A percentile compares a stretch with the other conserved stretches of the same genome.
phyloP scores from a whole-genome alignment of 1,284 basidiomycete species.

The Microbotryum lychnidis-dioicae region DNA sequence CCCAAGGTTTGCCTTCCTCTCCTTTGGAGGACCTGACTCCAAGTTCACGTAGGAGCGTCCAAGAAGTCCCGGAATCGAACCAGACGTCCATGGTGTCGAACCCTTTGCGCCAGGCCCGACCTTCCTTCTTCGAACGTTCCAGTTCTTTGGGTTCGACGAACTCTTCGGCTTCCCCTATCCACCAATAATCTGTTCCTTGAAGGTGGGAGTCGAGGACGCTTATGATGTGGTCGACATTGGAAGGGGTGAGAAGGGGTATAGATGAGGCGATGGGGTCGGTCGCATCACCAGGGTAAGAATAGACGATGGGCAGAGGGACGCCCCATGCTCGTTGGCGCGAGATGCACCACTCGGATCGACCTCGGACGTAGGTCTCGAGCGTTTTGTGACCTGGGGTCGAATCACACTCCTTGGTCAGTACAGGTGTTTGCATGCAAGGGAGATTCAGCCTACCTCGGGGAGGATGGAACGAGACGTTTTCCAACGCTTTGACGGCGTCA shows the following conservation, averaged over 20 bases:
- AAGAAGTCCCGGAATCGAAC: slow-evolving; percentile 97
- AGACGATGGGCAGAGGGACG: slow-evolving; percentile 86
- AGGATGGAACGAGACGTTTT: slow-evolving; percentile 70
- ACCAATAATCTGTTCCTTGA: slow-evolving; percentile 80
- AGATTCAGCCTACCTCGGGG: slow-evolving; percentile 51
- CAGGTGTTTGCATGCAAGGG: slow-evolving; percentile 2
- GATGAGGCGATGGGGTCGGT: slow-evolving; percentile 4
- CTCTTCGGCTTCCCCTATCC: slow-evolving; percentile 73
- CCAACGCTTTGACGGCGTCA: slow-evolving; percentile 61
- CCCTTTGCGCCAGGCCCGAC: slow-evolving; percentile 53
- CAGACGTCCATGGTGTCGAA: slow-evolving; percentile 98
- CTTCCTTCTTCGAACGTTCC: slow-evolving; percentile 43
- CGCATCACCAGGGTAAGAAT: slow-evolving; percentile 53
- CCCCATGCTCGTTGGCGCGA: slow-evolving; percentile 98
- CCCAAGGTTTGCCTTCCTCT: slow-evolving; percentile 46
- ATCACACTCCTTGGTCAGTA: slow-evolving; percentile 2
- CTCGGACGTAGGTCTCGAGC: slow-evolving; percentile 72
- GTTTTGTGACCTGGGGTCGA: slow-evolving; percentile 60
- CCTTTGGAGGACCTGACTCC: slow-evolving; percentile 32
- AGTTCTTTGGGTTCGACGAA: slow-evolving; percentile 62
- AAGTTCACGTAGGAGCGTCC: slow-evolving; percentile 62
- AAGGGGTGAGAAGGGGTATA: slow-evolving; percentile 55
- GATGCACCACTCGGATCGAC: slow-evolving; percentile 97
- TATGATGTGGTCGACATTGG: slow-evolving; percentile 70
- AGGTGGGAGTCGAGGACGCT: slow-evolving; percentile 51